These are phyloP conservation scores for Setomelanomma holmii DNA, from an alignment of 2,329 filamentous ascomycete species.

Conservation along the genomic window DNA sequence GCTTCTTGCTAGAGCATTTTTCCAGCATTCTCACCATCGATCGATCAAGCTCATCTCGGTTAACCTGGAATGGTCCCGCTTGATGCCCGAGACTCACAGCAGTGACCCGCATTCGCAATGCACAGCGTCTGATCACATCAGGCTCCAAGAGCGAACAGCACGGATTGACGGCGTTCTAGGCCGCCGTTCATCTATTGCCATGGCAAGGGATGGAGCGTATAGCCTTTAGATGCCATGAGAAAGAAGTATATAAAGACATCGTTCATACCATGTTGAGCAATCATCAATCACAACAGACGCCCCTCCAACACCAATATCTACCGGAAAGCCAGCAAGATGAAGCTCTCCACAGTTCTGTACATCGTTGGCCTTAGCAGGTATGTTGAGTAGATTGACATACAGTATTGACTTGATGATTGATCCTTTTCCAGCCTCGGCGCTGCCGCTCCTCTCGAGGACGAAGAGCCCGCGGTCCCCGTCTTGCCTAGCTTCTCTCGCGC, in stretches of 20 bases:
- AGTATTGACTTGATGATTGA: slow-evolving; percentile 9
- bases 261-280: too few relatives aligned
- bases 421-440: slow-evolving; percentile 22
- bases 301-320: slow-evolving; percentile 3
- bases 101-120: slow-evolving; percentile 4
- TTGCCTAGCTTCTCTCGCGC: slow-evolving; percentile 11
- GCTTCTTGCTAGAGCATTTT: slow-evolving; percentile 7
- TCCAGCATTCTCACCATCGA: slow-evolving; percentile 1
- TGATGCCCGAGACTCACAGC: neutral
- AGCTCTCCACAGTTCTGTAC: slow-evolving; percentile 30
- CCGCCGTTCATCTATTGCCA: slow-evolving; percentile 7
- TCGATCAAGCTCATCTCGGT: slow-evolving; percentile 13
- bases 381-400: neutral
- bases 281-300: slow-evolving; percentile 12
- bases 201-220: neutral
- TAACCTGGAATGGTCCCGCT: slow-evolving; percentile 9
- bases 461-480: slow-evolving; percentile 19
- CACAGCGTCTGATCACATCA: slow-evolving; percentile 4
- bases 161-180: neutral
- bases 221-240: too few relatives aligned
- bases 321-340: slow-evolving; percentile 26
- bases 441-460: slow-evolving; percentile 22
- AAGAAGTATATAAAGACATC: too few relatives aligned
- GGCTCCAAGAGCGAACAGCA: neutral
- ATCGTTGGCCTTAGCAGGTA: slow-evolving; percentile 28